Base-by-base conservation (phyloP, 805 yeast genomes). In the Candida morakotiae region DNA sequence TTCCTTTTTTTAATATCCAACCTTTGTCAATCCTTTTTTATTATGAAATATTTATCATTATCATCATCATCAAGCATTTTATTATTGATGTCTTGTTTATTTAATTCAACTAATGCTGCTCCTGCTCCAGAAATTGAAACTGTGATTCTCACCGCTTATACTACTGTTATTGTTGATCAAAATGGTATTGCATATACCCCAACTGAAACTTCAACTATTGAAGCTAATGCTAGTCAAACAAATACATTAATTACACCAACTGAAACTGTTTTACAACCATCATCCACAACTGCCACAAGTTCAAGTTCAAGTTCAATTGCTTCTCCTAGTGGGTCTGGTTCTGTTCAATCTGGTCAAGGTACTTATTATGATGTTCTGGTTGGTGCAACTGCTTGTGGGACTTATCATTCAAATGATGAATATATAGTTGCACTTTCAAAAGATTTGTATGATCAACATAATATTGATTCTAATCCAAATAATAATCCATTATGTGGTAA, bases 361-460 rank as follows among this genome's bases (percentile, higher is more conserved):
- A 75, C 80, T 21, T 75, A 56, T 55, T 75, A 71, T 51, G 49
- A 52, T 21, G 63, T 73, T 15, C 67, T 67, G 4, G 48, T 58
- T 31, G 83, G 81, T 39, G 77, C 82, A 17, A 26, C 28, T 26
- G 28, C 28, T 7, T 79, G 83, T 58, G 84, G 84, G 28, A 41
- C 47, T 30, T 51, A 63, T 42, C 68, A 58, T 59, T 37, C 61
- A 13, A 75, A 66, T 42, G 23, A 59, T n/a, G 83, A 78, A 47
- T 53, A 53, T 40, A 67, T 78, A 44, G 79, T 71, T 29, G 84
- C 83, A 27, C 58, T 77, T 45, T 69, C 75, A 39, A 61, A 58
- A 43, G 50, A 50, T 34, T 62, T 72, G 48, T 73, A 59, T 49
- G 60, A 64, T 43, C 47, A 52, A 25, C 50, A 58, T 38, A 52